phyloP scores from a whole-genome alignment of 139 green algal species.

The Chlamydomonas eustigma region DNA sequence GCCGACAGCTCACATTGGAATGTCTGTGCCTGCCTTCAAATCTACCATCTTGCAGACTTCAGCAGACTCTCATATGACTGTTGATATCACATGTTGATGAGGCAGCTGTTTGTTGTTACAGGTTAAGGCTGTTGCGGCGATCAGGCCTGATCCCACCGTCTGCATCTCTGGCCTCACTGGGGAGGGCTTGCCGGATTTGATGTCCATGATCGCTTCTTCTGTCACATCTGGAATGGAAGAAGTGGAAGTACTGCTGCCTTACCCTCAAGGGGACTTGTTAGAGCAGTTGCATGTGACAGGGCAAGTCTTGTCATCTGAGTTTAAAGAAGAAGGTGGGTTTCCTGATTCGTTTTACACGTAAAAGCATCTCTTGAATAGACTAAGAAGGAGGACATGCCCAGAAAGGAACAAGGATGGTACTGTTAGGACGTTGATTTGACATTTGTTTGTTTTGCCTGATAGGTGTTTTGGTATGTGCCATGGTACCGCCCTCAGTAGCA shows the following conservation, averaged over 20 bases:
- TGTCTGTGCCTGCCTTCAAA: neutral
- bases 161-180: constrained; percentile 60
- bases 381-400: neutral
- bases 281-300: constrained; percentile 36
- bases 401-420: neutral
- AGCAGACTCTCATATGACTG: no score
- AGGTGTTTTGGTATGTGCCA: neutral
- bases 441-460: neutral
- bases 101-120: no score
- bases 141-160: constrained; percentile 33
- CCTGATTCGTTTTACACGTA: neutral
- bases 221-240: constrained; percentile 28
- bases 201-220: constrained; percentile 47
- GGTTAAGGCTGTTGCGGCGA: constrained; percentile 31
- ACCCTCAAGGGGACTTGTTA: constrained; percentile 44
- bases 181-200: constrained; percentile 69
- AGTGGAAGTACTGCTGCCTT: constrained; percentile 47
- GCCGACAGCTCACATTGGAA: neutral
- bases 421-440: neutral
- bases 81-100: no score
- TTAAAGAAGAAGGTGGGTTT: constrained; percentile 27
- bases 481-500: constrained; percentile 13
- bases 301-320: constrained; percentile 18
- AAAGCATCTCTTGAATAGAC: neutral
- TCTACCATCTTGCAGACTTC: no score